Base-by-base conservation (phyloP, 1,284 basidiomycete genomes). In the Malassezia restricta region DNA sequence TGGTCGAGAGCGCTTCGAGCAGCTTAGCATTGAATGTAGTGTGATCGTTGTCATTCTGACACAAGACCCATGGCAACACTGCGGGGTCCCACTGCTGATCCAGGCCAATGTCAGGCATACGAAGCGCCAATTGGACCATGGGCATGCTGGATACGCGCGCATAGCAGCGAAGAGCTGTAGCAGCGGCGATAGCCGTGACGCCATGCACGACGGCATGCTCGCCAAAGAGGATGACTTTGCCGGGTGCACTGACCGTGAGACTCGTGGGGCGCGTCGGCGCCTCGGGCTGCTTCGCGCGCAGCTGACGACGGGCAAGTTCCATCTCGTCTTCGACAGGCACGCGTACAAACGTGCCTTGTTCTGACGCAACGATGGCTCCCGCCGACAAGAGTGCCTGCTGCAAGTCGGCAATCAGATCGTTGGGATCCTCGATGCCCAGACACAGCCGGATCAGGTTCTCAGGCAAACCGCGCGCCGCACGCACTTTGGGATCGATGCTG, bases 191-290 rank as follows among this genome's bases (percentile, higher is more conserved):
- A 5, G 94, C 94, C 54, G 90, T 94, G 49, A 91, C 86, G 50
- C 94, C 94, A 73, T 98, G 86, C 20, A 99, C 94, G 48, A 99
- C 94, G 14, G 94, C 94, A 75, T 99, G 94, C 76, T 99, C 94
- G 48, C 94, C 94, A 64, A 98, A 98, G 53, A 99, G 75, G 63
- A 99, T 98, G 58, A 98, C 87, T 75, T 99, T 99, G 40, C 94
- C 94, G 6, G 94, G 94, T 6, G 94, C 67, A 35, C 64, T 66
- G 39, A 72, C 68, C 1, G 66, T 51, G 15, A 73, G 43, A 28
- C 59, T 57, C 2, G 51, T 40, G 2, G 33, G 11, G 11, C 33
- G 11, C 15, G 11, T 35, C 40, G 65, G 66, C 46, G 65, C 57
- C 17, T 51, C 51, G 31, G 50, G 41, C 39, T 47, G 40, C 24